Evolutionary conservation across 139 green algal genomes (phyloP), one percentile per base, ranked within the genome.

Genomic region (Picochlorum sp.): DNA sequence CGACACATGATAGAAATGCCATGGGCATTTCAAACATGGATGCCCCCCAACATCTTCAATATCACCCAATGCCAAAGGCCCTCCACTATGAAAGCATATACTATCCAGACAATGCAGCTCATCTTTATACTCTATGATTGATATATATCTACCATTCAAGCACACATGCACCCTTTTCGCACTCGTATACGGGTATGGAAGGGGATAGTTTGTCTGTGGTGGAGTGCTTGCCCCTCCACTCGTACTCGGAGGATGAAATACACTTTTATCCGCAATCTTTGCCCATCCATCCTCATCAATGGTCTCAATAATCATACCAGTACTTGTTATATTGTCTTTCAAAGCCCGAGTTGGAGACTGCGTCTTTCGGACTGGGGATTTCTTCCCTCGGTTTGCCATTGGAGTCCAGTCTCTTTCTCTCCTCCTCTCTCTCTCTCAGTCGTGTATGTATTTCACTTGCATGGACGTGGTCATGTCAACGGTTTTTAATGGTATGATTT

Each of bases 81-180:
- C 74, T 44, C 74, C 74, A 3, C 73, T 75, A 45, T 81, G 74
- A 44, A 80, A 81, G 54, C 74, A 81, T 7, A 81, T 38, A 0
- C 13, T 44, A 60, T 81, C 74, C 1, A 81, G 13, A 64, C 65
- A 74, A 60, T 68, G 50, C 10, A 81, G 58, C 13, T 38, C 26
- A 20, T 41, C 65, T 24, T 64, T 32, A 41, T 80, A 45, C 13
- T 26, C 20, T 24, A 81, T 44, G 5, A 66, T 11, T 2, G 51
- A 70, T 7, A 81, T 41, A 55, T 78, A 81, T 1, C 74, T 68
- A 1, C 70, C 70, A 16, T 67, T 24, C 6, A 67, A 20, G 26
- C 51, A 26, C 2, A 2, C 20, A 44, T 74, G 68, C 16, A 69
- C n/a, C 18, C 68, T 38, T 14, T 47, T 38, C 15, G 58, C 60